Percentiles rank a stretch among this genome's conserved stretches.
These are phyloP conservation scores for Boletus pseudo-olivaceus DNA, from an alignment of 768 basidiomycete genomes.

Conservation along the genomic window DNA sequence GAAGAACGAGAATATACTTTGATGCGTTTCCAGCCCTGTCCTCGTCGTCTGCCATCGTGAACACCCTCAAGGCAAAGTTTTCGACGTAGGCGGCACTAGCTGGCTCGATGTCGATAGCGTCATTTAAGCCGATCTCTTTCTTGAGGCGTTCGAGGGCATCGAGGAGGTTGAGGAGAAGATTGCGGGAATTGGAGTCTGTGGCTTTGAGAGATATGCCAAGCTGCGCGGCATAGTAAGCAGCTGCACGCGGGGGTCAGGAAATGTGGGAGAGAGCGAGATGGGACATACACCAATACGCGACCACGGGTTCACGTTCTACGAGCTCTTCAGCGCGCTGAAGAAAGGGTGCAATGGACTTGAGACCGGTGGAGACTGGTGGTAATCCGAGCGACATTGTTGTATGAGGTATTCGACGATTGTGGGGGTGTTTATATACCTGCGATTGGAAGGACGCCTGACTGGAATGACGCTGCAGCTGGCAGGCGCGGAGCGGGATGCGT, in stretches of 20 bases:
- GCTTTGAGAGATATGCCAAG: conserved; percentile 74
- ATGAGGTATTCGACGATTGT: background rate
- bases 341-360: conserved; percentile 72
- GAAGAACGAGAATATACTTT: conserved; percentile 46
- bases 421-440: background rate
- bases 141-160: conserved; percentile 81
- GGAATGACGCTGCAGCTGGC: conserved; percentile 1
- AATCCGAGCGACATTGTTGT: conserved; percentile 44
- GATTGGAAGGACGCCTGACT: background rate
- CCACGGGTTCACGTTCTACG: conserved; percentile 73
- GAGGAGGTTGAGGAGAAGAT: conserved; percentile 71
- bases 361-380: conserved; percentile 55
- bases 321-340: conserved; percentile 91
- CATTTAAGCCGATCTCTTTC: conserved; percentile 63
- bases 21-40: conserved; percentile 76
- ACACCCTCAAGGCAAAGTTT: conserved; percentile 92
- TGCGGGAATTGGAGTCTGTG: conserved; percentile 59
- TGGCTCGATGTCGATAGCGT: conserved; percentile 78
- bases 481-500: conserved; percentile 1
- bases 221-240: conserved; percentile 90
- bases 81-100: conserved; percentile 89
- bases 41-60: conserved; percentile 84
- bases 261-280: background rate
- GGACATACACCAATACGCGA: conserved; percentile 92
- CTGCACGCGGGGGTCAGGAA: conserved; percentile 36